Evolutionary conservation across 805 yeast genomes (phyloP), one percentile per base, ranked within the genome.

Genomic region (Vanderwaltozyma verrucispora): DNA sequence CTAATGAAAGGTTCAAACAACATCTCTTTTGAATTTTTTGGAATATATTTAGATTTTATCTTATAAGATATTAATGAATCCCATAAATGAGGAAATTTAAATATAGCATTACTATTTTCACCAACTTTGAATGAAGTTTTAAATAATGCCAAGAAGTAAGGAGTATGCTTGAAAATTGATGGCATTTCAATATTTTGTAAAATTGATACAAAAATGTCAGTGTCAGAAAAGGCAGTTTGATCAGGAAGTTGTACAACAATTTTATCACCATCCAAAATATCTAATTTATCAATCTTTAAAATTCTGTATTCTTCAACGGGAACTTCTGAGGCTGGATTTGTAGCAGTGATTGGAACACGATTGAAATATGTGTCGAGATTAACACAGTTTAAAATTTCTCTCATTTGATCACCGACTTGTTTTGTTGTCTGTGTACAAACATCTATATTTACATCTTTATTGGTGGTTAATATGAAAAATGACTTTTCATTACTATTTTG

Each of bases 1-100:
- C 86, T 68, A 3, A 82, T 56, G 27, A 86, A 65, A 1, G 94
- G 83, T 16, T 72, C 58, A 49, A 79, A 81, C 7, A 43, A 24
- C 8, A 24, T n/a, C 3, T 34, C 32, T n/a, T 32, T 38, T 10
- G 36, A 35, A 10, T 36, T 16, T 9, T 24, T 15, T n/a, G 29
- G 14, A 1, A 15, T 15, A 33, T 46, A 19, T 3, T 42, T 37
- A 8, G 54, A 41, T 11, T 29, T 34, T 3, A 54, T 14, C 11
- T 43, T 44, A 27, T 50, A 51, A 1, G 60, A 45, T 11, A 56
- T 38, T 36, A 59, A 34, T 12, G 62, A 54, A 31, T 54, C 51
- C 54, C 47, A 59, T 32, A 50, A 45, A 18, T 39, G 9, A 24
- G 27, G 4, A 4, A 24, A 12, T 8, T 24, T 24, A 24, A 24